Evolutionary conservation across 106 monocot species (phyloP).

Genomic region (Dactylorhiza incarnata): DNA sequence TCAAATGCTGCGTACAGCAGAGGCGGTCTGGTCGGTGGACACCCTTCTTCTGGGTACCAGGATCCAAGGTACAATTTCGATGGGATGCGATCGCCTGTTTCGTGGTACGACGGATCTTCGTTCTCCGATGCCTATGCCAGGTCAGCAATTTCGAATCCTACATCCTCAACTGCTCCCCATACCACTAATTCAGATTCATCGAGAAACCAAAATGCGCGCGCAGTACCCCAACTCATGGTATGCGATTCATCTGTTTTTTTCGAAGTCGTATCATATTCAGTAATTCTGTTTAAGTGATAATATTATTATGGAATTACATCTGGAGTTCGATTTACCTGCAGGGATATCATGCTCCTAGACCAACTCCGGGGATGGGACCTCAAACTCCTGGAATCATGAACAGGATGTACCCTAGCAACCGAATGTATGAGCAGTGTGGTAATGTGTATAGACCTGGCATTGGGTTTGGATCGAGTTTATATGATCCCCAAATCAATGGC

Average conservation of each 20-base stretch:
- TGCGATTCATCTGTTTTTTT: neutral
- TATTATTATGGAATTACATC: slow-evolving; percentile 15
- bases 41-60: slow-evolving; percentile 42
- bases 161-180: slow-evolving; percentile 26
- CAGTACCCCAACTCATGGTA: slow-evolving; percentile 11
- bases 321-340: neutral
- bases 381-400: slow-evolving; percentile 25
- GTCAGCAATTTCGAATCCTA: slow-evolving; percentile 5
- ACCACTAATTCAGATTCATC: slow-evolving; percentile 11
- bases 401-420: slow-evolving; percentile 43
- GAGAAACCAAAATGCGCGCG: slow-evolving; percentile 26
- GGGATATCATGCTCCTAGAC: slow-evolving; percentile 30
- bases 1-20: slow-evolving; percentile 38
- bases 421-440: slow-evolving; percentile 42
- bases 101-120: slow-evolving; percentile 39
- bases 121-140: slow-evolving; percentile 36
- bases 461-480: slow-evolving; percentile 28
- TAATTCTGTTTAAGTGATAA: neutral
- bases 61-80: slow-evolving; percentile 49
- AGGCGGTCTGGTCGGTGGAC: slow-evolving; percentile 29
- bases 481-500: slow-evolving; percentile 30
- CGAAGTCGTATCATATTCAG: neutral
- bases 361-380: slow-evolving; percentile 24
- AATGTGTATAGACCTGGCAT: slow-evolving; percentile 20
- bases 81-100: slow-evolving; percentile 38